Percentiles rank a stretch among this genome's conserved stretches.
phyloP scores from a whole-genome alignment of 2,329 filamentous ascomycete species.

The Trichoderma simmonsii region DNA sequence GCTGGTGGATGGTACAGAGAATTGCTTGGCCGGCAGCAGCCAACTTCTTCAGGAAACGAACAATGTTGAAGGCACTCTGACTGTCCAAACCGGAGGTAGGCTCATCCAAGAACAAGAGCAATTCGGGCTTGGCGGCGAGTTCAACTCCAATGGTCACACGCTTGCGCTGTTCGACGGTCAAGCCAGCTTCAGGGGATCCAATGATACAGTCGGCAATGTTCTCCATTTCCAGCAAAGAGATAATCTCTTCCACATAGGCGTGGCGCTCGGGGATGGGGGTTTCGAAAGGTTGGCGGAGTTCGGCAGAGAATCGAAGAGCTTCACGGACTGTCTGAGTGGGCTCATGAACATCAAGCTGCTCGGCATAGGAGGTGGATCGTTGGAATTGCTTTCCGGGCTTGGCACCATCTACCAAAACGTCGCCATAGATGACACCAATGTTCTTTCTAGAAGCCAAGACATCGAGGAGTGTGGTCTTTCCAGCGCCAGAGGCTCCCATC shows the following conservation, averaged over 20 bases:
- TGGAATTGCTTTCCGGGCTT: constrained; percentile 60
- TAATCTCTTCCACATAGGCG: constrained; percentile 60
- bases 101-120: constrained; percentile 76
- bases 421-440: constrained; percentile 57
- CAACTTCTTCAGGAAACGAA: constrained; percentile 73
- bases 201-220: constrained; percentile 58
- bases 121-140: constrained; percentile 75
- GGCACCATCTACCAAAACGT: constrained; percentile 55
- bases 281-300: constrained; percentile 55
- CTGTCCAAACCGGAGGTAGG: constrained; percentile 66
- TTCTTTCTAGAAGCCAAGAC: constrained; percentile 64
- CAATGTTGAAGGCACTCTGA: constrained; percentile 71
- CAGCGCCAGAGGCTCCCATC: constrained; percentile 81
- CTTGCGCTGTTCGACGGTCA: constrained; percentile 64
- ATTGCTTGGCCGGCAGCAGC: constrained; percentile 81
- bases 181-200: constrained; percentile 62
- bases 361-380: constrained; percentile 59
- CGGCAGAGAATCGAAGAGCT: constrained; percentile 60
- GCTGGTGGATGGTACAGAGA: constrained; percentile 88
- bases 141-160: constrained; percentile 92
- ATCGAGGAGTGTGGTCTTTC: constrained; percentile 82
- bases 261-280: constrained; percentile 55
- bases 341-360: constrained; percentile 62
- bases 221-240: constrained; percentile 58
- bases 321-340: constrained; percentile 61